phyloP scores from a whole-genome alignment of 75 land plant genomes.

The Sequoia sempervirens region DNA sequence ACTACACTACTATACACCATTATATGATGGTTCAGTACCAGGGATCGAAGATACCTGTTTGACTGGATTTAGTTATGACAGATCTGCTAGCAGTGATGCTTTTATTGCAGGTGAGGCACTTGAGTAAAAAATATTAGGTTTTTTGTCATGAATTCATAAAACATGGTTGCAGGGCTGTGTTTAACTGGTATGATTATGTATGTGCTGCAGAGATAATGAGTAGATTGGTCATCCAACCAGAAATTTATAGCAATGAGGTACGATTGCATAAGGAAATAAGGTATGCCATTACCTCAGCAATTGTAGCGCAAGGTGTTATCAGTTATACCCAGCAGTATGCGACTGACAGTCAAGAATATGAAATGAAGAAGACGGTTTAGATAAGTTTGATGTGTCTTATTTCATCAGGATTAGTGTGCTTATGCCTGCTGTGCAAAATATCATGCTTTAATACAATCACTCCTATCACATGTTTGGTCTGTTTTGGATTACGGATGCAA shows the following conservation, averaged over 20 bases:
- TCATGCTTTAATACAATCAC: not conserved
- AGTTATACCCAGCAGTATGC: not conserved
- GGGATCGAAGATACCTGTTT: conserved; percentile 53
- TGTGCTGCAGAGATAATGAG: not conserved
- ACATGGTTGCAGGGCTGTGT: not conserved
- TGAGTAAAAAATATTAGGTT: not conserved
- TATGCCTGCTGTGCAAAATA: not conserved
- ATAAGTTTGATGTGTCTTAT: not conserved
- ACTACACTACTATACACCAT: conserved; percentile 51
- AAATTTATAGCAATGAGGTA: not conserved
- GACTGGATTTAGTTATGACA: conserved; percentile 50
- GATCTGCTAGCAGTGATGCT: conserved; percentile 62
- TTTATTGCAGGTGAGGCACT: conserved; percentile 56
- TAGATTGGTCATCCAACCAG: conserved; percentile 7
- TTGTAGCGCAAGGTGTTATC: not conserved
- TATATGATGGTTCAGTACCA: conserved; percentile 31
- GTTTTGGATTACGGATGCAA: not conserved
- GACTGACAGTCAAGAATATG: not conserved
- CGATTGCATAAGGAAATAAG: not conserved
- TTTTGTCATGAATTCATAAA: not conserved
- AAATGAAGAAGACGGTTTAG: not conserved
- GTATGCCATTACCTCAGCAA: not conserved
- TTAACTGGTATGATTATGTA: not conserved
- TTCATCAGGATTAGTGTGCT: not conserved
- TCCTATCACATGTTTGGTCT: not conserved